phyloP scores from a whole-genome alignment of 345 rosid genomes.

The Gynandropsis gynandra region DNA sequence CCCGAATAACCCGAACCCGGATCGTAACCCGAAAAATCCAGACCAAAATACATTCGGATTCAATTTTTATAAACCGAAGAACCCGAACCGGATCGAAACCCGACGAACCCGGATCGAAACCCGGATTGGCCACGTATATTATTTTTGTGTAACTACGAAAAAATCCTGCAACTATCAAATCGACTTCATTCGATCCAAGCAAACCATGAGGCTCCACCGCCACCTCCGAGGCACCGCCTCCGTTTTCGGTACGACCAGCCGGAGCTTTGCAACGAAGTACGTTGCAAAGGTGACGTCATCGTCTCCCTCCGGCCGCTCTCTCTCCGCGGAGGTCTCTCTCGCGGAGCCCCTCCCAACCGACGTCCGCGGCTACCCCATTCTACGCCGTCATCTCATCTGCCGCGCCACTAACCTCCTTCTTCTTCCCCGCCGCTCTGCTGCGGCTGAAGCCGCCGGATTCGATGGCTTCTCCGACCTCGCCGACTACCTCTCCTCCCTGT shows the following conservation, averaged over 20 bases:
- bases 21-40: too few relatives aligned
- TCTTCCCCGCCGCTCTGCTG: neutral
- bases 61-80: too few relatives aligned
- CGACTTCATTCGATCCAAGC: neutral
- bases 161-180: too few relatives aligned
- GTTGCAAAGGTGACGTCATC: constrained; percentile 70
- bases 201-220: constrained; percentile 25
- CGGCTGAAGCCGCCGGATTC: constrained; percentile 8
- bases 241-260: constrained; percentile 18
- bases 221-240: constrained; percentile 10
- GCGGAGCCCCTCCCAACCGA: constrained; percentile 51
- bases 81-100: too few relatives aligned
- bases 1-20: too few relatives aligned
- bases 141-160: too few relatives aligned
- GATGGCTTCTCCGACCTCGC: constrained; percentile 41
- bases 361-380: constrained; percentile 66
- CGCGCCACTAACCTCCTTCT: constrained; percentile 56
- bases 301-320: constrained; percentile 62
- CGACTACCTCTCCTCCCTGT: constrained; percentile 52
- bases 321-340: constrained; percentile 64
- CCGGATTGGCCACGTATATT: too few relatives aligned
- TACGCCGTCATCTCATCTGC: constrained; percentile 75
- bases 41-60: too few relatives aligned
- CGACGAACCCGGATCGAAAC: too few relatives aligned
- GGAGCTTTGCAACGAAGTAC: constrained; percentile 63